phyloP scores from a whole-genome alignment of 2,329 filamentous ascomycete genomes.

The Talaromyces amestolkiae region DNA sequence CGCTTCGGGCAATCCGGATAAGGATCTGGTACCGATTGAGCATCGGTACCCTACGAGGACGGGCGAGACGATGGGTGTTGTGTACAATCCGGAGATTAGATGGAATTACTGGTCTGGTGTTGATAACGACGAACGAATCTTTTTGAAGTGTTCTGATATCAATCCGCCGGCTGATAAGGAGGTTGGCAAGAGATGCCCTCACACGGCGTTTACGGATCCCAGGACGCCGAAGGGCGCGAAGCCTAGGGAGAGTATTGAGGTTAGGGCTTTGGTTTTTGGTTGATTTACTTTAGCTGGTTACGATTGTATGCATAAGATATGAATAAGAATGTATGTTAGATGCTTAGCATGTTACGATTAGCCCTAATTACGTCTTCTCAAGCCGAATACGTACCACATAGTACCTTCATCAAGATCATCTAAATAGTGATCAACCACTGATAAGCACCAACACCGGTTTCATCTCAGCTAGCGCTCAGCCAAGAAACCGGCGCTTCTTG shows the following conservation, averaged over 20 bases:
- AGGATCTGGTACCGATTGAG: constrained; percentile 68
- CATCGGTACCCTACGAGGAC: constrained; percentile 69
- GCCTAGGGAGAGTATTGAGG: constrained; percentile 83
- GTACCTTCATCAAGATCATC: background rate
- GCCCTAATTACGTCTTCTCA: background rate
- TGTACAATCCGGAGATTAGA: constrained; percentile 59
- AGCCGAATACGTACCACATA: background rate
- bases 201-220: constrained; percentile 77
- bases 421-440: background rate
- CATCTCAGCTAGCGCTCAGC: background rate
- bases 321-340: background rate
- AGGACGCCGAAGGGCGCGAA: constrained; percentile 67
- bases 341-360: background rate
- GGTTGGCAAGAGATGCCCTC: constrained; percentile 55
- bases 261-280: constrained; percentile 80
- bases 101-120: constrained; percentile 84
- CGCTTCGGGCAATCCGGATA: constrained; percentile 52
- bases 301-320: too few species aligned
- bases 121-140: constrained; percentile 66
- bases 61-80: constrained; percentile 72
- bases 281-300: constrained; percentile 22
- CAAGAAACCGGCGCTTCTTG: background rate
- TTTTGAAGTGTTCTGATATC: constrained; percentile 77
- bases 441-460: background rate
- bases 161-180: constrained; percentile 37